A percentile compares a stretch with the other conserved stretches of the same genome.
phyloP scores from a whole-genome alignment of 345 rosid genomes.

The Lagerstroemia speciosa region DNA sequence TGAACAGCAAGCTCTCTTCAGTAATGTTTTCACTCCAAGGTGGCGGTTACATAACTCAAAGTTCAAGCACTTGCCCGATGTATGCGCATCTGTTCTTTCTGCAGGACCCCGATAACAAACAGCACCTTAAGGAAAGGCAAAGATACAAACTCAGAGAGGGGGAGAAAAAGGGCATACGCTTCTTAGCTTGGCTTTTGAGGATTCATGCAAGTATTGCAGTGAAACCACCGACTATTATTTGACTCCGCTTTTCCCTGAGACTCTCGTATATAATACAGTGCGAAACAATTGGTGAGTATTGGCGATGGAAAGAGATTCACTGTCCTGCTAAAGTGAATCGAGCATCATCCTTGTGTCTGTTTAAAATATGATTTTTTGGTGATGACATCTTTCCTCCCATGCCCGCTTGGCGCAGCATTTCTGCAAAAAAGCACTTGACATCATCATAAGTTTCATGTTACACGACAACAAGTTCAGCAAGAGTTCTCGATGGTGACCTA shows the following conservation, averaged over 20 bases:
- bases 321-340: constrained; percentile 40
- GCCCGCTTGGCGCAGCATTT: constrained; percentile 54
- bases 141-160: neutral
- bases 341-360: constrained; percentile 43
- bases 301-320: constrained; percentile 11
- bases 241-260: neutral
- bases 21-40: neutral
- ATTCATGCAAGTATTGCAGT: neutral
- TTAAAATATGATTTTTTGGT: constrained; percentile 37
- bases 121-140: constrained; percentile 2
- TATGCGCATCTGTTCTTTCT: neutral
- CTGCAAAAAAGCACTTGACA: constrained; percentile 27
- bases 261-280: constrained; percentile 1
- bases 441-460: no score
- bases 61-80: neutral
- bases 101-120: constrained; percentile 1
- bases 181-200: neutral
- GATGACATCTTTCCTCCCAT: constrained; percentile 49
- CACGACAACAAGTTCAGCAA: neutral
- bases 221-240: no score
- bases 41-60: neutral
- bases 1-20: neutral
- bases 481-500: neutral
- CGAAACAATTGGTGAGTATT: neutral
- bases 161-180: neutral